phyloP scores from a whole-genome alignment of 1,284 basidiomycete genomes.

The Vanrija sp. region DNA sequence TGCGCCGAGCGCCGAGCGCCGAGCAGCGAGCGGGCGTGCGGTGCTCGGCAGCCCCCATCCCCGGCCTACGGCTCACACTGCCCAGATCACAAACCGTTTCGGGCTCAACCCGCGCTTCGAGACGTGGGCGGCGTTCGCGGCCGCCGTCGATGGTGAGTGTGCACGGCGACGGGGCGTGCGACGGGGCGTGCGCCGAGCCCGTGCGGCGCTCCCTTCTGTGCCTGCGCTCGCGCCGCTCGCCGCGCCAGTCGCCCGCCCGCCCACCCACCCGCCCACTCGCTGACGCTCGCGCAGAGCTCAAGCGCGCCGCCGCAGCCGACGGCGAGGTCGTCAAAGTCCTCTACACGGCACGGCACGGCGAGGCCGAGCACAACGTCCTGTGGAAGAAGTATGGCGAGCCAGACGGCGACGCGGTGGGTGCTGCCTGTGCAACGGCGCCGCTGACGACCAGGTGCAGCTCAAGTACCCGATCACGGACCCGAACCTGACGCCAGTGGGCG shows the following conservation, averaged over 20 bases:
- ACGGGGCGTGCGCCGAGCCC: not conserved
- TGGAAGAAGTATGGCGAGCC: constrained; percentile 17
- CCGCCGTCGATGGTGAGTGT: constrained; percentile 19
- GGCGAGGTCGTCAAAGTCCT: constrained; percentile 32
- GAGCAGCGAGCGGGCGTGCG: not conserved
- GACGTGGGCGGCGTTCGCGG: constrained; percentile 23
- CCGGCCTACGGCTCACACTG: not conserved
- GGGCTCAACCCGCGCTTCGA: constrained; percentile 13
- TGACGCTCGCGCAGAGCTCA: constrained; percentile 16
- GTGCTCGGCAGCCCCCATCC: not conserved
- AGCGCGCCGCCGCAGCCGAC: constrained; percentile 5
- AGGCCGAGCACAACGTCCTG: constrained; percentile 35
- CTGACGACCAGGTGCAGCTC: constrained; percentile 15
- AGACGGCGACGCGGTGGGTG: constrained; percentile 12
- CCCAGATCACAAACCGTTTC: constrained; percentile 27
- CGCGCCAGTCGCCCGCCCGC: not conserved
- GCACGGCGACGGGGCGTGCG: not conserved
- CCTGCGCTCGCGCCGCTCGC: not conserved
- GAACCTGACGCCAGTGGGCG: constrained; percentile 21
- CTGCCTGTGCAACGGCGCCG: not conserved
- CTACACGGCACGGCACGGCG: constrained; percentile 33
- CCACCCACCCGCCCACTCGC: too few species aligned
- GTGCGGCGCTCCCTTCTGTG: not conserved
- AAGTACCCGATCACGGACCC: constrained; percentile 28
- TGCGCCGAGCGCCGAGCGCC: not conserved